Evolutionary conservation across 352 stramenopile genomes (phyloP).

Genomic region (Phytophthora sp.): DNA sequence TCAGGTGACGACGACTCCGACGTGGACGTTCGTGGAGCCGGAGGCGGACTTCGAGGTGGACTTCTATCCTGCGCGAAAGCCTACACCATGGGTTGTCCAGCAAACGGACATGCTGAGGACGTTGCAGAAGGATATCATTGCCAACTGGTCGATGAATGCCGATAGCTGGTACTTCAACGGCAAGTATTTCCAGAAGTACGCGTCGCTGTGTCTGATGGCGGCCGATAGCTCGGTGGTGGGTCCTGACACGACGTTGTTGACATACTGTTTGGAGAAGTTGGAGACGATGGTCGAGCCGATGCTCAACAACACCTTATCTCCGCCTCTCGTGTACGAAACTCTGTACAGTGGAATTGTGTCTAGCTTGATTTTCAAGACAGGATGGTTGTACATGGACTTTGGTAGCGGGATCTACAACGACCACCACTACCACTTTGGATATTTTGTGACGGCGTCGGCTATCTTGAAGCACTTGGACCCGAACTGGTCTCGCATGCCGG

Average conservation of each 20-base stretch:
- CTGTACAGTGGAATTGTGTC: slow-evolving; percentile 66
- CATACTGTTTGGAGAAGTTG: slow-evolving; percentile 63
- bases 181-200: slow-evolving; percentile 84
- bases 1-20: slow-evolving; percentile 30
- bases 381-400: slow-evolving; percentile 66
- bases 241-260: slow-evolving; percentile 47
- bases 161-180: slow-evolving; percentile 82
- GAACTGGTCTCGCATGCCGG: slow-evolving; percentile 53
- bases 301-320: slow-evolving; percentile 57
- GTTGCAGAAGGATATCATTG: slow-evolving; percentile 61
- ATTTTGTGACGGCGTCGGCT: slow-evolving; percentile 68
- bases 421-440: slow-evolving; percentile 86
- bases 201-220: slow-evolving; percentile 76
- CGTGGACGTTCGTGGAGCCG: slow-evolving; percentile 60
- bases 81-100: slow-evolving; percentile 28
- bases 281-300: slow-evolving; percentile 61
- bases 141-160: slow-evolving; percentile 44
- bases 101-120: slow-evolving; percentile 51
- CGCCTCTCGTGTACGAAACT: slow-evolving; percentile 70
- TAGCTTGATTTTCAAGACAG: slow-evolving; percentile 49
- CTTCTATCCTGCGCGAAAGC: slow-evolving; percentile 58
- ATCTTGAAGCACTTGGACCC: slow-evolving; percentile 73
- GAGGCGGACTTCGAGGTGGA: slow-evolving; percentile 57
- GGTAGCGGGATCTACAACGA: slow-evolving; percentile 86
- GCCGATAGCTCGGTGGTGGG: slow-evolving; percentile 54